A percentile compares a stretch with the other conserved stretches of the same genome.
Conservation (phyloP, 768 basidiomycete species). For the Naganishia vaughanmartiniae region DNA sequence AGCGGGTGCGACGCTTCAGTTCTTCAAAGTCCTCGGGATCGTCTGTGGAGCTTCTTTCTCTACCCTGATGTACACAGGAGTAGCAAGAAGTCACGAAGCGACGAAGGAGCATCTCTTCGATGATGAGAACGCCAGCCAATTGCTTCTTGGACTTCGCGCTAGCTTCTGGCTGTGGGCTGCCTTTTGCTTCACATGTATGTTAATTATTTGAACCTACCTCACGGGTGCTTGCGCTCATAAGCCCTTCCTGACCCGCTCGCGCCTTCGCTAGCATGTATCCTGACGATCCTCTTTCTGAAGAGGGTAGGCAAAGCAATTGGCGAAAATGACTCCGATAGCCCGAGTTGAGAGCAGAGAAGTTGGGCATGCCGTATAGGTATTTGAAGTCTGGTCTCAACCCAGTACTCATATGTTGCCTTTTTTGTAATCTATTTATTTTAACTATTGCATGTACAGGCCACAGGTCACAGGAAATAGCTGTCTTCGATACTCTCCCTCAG, state of each 20-base stretch:
- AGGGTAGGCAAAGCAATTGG: not conserved
- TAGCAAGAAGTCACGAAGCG: not conserved
- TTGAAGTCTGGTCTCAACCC: too few relatives aligned
- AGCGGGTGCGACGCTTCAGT: slow-evolving; percentile 4
- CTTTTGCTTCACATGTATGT: not conserved
- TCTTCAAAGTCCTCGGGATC: not conserved
- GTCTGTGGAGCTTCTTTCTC: not conserved
- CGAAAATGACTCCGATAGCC: not conserved
- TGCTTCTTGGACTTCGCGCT: slow-evolving; percentile 1
- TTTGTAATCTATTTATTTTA: too few relatives aligned
- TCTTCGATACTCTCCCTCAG: too few relatives aligned
- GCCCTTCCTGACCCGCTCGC: not conserved
- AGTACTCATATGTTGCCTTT: too few relatives aligned
- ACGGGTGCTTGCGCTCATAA: not conserved
- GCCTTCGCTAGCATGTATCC: not conserved
- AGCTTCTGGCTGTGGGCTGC: slow-evolving; percentile 4
- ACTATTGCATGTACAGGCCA: too few relatives aligned
- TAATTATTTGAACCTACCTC: not conserved
- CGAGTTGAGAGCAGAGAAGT: not conserved
- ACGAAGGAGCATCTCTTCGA: not conserved
- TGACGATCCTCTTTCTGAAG: not conserved
- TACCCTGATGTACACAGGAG: not conserved
- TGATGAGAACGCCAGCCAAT: not conserved
- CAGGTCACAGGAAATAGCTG: too few relatives aligned
- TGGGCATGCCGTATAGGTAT: too few relatives aligned